Evolutionary conservation across 2,329 filamentous ascomycete genomes (phyloP).

Genomic region (Pseudophaeomoniella oleicola): DNA sequence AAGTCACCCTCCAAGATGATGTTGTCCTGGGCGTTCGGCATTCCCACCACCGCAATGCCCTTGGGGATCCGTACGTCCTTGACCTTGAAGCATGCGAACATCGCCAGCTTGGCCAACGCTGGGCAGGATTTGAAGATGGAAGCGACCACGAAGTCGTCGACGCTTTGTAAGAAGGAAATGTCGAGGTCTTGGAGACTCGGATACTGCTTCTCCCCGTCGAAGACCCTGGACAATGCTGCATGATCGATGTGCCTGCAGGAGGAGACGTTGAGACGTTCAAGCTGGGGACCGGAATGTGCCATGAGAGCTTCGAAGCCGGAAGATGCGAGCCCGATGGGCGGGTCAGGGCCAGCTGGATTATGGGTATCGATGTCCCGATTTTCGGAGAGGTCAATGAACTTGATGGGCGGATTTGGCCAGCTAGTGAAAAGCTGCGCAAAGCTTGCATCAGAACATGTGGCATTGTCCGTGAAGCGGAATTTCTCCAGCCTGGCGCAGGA

Average conservation of each 20-base stretch:
- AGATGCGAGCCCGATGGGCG: slow-evolving; percentile 56
- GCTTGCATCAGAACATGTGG: slow-evolving; percentile 58
- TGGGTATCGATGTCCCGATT: slow-evolving; percentile 63
- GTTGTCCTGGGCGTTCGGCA: slow-evolving; percentile 41
- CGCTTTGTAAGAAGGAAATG: slow-evolving; percentile 47
- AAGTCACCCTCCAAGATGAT: slow-evolving; percentile 24
- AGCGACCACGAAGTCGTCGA: slow-evolving; percentile 29
- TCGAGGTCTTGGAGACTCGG: slow-evolving; percentile 58
- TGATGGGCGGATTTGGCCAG: slow-evolving; percentile 62
- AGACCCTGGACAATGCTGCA: slow-evolving; percentile 59
- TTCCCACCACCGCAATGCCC: slow-evolving; percentile 45
- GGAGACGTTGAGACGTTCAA: slow-evolving; percentile 61
- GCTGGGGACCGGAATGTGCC: slow-evolving; percentile 56
- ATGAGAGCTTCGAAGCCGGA: slow-evolving; percentile 68
- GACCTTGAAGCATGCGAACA: slow-evolving; percentile 50
- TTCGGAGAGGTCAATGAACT: slow-evolving; percentile 58
- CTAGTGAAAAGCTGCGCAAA: slow-evolving; percentile 58
- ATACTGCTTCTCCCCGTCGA: slow-evolving; percentile 48
- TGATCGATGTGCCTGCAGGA: slow-evolving; percentile 70
- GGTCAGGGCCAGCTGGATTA: slow-evolving; percentile 47
- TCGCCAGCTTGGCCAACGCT: slow-evolving; percentile 37
- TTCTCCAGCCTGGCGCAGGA: slow-evolving; percentile 57
- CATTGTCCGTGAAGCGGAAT: slow-evolving; percentile 67
- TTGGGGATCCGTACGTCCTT: slow-evolving; percentile 39
- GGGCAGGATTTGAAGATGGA: slow-evolving; percentile 32